Percentiles rank a stretch among this genome's conserved stretches.
Conservation (phyloP, 306 rosid species). For the Castanospermum australe region DNA sequence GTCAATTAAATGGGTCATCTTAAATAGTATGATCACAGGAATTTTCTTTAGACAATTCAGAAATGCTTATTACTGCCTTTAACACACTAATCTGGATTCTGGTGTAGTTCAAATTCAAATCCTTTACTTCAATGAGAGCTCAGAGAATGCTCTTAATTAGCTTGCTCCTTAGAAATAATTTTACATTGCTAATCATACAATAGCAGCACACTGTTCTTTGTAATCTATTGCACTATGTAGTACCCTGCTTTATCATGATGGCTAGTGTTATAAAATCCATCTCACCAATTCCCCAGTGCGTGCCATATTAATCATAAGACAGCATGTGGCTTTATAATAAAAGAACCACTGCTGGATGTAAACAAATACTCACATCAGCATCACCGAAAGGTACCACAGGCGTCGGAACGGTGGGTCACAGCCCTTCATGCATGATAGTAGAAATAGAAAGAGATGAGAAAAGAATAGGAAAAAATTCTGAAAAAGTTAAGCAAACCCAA, state of each 20-base stretch:
- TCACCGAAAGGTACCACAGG: conserved; percentile 69
- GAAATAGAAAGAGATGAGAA: not conserved
- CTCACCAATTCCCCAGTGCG: conserved; percentile 48
- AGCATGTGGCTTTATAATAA: conserved; percentile 50
- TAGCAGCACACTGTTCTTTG: conserved; percentile 8
- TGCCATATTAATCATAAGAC: conserved; percentile 56
- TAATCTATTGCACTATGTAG: conserved; percentile 22
- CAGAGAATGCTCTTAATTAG: conserved; percentile 6
- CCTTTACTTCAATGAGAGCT: not conserved
- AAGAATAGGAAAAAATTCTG: not conserved
- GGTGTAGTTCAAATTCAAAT: conserved; percentile 20
- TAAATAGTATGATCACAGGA: not conserved
- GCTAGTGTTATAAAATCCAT: conserved; percentile 45
- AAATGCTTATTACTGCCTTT: conserved; percentile 15
- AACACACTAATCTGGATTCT: not conserved
- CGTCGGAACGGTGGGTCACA: conserved; percentile 26
- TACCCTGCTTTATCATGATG: conserved; percentile 43
- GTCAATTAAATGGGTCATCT: not conserved
- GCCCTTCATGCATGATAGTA: conserved; percentile 25
- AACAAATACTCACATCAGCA: conserved; percentile 36
- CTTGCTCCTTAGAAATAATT: not conserved
- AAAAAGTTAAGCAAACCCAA: not conserved
- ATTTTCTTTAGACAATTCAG: not conserved
- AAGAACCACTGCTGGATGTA: conserved; percentile 20
- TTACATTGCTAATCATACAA: conserved; percentile 15